A percentile compares a stretch with the other conserved stretches of the same genome.
Evolutionary conservation across 192 early-diverging fungal species (phyloP).

Genomic region (Irineochytrium annulatum): DNA sequence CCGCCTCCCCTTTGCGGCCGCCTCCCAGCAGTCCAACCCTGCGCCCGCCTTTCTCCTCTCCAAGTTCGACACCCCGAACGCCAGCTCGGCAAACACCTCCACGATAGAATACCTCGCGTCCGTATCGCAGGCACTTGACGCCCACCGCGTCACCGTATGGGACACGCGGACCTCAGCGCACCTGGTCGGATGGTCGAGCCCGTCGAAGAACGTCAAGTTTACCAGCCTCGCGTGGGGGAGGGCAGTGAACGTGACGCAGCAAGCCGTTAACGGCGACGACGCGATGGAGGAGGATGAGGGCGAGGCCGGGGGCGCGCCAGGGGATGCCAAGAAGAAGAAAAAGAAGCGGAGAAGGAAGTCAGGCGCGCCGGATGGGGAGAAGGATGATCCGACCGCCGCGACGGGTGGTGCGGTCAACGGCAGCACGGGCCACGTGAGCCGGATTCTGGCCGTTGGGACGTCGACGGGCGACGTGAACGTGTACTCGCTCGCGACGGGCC

Average conservation of each 20-base stretch:
- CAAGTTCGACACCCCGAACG: background rate
- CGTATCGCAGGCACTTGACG: background rate
- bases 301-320: background rate
- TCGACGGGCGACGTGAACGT: background rate
- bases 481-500: background rate
- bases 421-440: background rate
- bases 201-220: background rate
- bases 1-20: no score
- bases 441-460: background rate
- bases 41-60: background rate
- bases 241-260: no score
- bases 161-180: background rate
- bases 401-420: background rate
- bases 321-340: background rate
- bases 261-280: no score
- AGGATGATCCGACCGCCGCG: no score
- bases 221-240: conserved; percentile 1
- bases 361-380: no score
- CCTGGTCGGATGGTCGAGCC: background rate
- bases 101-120: background rate
- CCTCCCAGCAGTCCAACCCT: no score
- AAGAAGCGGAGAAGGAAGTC: conserved; percentile 1
- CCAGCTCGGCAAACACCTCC: no score
- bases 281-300: no score
- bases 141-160: background rate